Evolutionary conservation across 306 rosid genomes (phyloP), one percentile per base, ranked within the genome.

Genomic region (Glycine soja): DNA sequence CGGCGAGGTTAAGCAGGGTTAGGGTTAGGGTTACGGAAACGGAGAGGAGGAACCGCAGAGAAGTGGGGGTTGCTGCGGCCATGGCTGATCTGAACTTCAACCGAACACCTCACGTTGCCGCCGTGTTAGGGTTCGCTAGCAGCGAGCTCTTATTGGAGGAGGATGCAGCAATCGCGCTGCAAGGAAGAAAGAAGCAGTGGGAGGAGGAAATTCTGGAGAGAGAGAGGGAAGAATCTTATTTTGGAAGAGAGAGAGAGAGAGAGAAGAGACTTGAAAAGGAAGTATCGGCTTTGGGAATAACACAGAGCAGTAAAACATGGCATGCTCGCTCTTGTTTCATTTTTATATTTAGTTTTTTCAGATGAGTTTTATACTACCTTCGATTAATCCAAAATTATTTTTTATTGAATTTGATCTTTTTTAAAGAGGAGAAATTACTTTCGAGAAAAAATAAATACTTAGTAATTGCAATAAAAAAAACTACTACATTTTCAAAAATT

Each of bases 211-310:
- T 24, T 24, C 30, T 24, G 2, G 2, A 24, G 30, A 24, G 30
- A 24, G 30, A 24, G 30, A 24, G 30, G 30, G 74, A 66, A 62
- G 46, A 63, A 54, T 30, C 74, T 72, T 63, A 12, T 24, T 24
- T 7, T 11, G 5, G 65, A n/a, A n/a, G n/a, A n/a, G n/a, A n/a
- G n/a, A 19, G 38, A 19, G 74, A 45, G 53, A 50, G 64, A 8
- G 10, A 30, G 3, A 34, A 53, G 10, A 45, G 71, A 67, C 43
- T 18, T 14, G 45, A 70, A 45, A 48, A 75, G 77, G 10, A 73
- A 76, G 85, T 77, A 88, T 88, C 85, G 89, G 65, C 85, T 84
- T 88, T 86, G 87, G 87, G 87, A 88, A 76, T 81, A 75, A 19
- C 85, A 74, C 11, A 59, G 5, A 75, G 54, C 85, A 79, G 85